These are phyloP conservation scores for Penicillium vulpinum DNA, from an alignment of 2,329 filamentous ascomycete genomes.

Conservation along the genomic window DNA sequence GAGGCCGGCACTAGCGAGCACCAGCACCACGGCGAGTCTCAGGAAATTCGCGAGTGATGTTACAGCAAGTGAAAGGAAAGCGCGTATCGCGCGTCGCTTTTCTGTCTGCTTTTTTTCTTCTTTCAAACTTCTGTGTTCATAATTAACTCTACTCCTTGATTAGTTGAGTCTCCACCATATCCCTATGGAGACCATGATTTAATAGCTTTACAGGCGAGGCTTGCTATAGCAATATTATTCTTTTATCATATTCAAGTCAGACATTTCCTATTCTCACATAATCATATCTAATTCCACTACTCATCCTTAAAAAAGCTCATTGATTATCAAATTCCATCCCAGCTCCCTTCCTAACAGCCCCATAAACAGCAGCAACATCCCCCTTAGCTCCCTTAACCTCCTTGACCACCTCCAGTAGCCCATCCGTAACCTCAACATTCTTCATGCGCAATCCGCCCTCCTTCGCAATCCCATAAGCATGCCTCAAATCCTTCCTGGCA, in stretches of 20 bases:
- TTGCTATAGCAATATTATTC: neutral
- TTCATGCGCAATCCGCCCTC: conserved; percentile 62
- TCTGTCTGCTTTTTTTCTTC: conserved; percentile 1
- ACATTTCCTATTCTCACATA: neutral
- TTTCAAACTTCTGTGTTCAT: conserved; percentile 14
- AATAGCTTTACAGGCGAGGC: conserved; percentile 2
- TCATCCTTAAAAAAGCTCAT: too few species aligned
- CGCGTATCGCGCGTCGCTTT: neutral
- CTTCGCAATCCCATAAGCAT: conserved; percentile 69
- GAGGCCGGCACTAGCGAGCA: conserved; percentile 21
- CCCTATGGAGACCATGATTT: conserved; percentile 8
- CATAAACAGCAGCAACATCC: conserved; percentile 82
- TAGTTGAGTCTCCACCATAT: conserved; percentile 10
- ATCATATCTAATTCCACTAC: neutral
- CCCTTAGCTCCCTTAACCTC: conserved; percentile 68
- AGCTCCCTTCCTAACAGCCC: conserved; percentile 70
- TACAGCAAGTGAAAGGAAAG: neutral
- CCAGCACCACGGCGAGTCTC: conserved; percentile 20
- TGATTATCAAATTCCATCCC: conserved; percentile 73
- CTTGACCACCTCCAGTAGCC: conserved; percentile 68
- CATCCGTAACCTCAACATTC: conserved; percentile 66
- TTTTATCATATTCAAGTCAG: neutral
- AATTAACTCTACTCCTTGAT: conserved; percentile 17
- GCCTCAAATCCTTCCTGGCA: conserved; percentile 76
- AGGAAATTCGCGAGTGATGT: conserved; percentile 13